Evolutionary conservation across 2,329 filamentous ascomycete species (phyloP).

Genomic region (Aspergillus sp.): DNA sequence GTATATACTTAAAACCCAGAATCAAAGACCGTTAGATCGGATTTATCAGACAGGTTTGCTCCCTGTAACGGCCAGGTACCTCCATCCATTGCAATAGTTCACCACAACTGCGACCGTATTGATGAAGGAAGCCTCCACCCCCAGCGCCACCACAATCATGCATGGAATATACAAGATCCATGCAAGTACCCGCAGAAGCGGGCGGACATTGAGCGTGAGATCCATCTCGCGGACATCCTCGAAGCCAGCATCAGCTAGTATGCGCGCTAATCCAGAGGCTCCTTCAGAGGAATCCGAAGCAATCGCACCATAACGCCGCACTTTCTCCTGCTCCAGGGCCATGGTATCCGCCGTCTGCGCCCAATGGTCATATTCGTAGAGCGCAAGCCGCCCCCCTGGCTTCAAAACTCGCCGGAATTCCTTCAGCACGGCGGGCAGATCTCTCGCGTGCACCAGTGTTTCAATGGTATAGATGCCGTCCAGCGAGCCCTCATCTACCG

Average conservation of each 20-base stretch:
- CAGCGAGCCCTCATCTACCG: conserved; percentile 33
- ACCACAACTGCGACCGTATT: conserved; percentile 14
- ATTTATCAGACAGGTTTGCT: conserved; percentile 4
- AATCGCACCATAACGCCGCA: not conserved
- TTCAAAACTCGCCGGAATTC: conserved; percentile 47
- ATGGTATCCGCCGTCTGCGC: not conserved
- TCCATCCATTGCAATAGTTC: conserved; percentile 13
- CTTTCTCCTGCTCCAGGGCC: conserved; percentile 1
- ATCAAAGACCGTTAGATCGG: not conserved
- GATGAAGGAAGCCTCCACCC: conserved; percentile 10
- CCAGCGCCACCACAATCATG: conserved; percentile 6
- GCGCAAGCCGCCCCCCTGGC: conserved; percentile 45
- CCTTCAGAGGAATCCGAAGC: not conserved
- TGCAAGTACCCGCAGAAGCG: conserved; percentile 9
- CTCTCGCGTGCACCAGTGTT: conserved; percentile 51
- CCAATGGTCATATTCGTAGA: conserved; percentile 48
- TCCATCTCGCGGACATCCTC: conserved; percentile 8
- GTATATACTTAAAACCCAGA: too few relatives aligned
- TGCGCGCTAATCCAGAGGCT: not conserved
- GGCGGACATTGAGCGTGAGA: conserved; percentile 7
- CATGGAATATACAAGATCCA: conserved; percentile 5
- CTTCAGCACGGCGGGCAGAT: conserved; percentile 39
- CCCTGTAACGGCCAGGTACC: conserved; percentile 11
- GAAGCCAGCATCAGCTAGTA: conserved; percentile 6
- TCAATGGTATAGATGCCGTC: conserved; percentile 55